Evolutionary conservation across 176 grass and related monocot genomes (phyloP), one percentile per base, ranked within the genome.

Genomic region (Aegilops tauschii): DNA sequence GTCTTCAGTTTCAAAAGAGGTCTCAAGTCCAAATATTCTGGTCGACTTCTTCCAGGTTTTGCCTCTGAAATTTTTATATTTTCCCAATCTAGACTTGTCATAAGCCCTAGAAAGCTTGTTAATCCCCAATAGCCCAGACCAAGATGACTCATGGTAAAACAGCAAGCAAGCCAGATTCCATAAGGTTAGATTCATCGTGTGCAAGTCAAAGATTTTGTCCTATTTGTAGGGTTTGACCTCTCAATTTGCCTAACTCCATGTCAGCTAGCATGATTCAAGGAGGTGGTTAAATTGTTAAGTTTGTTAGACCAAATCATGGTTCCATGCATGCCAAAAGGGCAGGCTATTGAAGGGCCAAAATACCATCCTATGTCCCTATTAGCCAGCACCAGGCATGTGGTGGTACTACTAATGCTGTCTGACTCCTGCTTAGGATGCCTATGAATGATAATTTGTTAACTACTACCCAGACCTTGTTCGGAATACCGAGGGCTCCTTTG

Each of bases 151-250:
- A 56, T 7, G 52, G 16, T 56, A 56, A 56, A 56, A 56, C 52
- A 56, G 16, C 16, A 18, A 56, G 16, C 16, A 56, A 56, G 5
- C 52, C 52, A 56, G 17, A 56, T 56, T 56, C 16, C 52, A 56
- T 54, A 56, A 56, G 58, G 21, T 61, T 62, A 58, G 59, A 62
- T 62, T 9, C 59, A 62, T 62, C 8, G 8, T 10, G 21, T 61
- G 59, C 8, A 25, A 61, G 8, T 25, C 59, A 62, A 62, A 62
- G 59, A 9, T n/a, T 11, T 25, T 62, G 59, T 62, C 59, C 59
- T 62, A 25, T 62, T 74, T 65, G 71, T 65, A 56, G 84, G 64
- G 12, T 50, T 73, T 77, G 70, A 45, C 61, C 80, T 64, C 58
- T 62, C 2, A 25, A 25, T 52, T n/a, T 54, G 29, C 69, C 59